These are phyloP conservation scores for Didymella keratinophila DNA, from an alignment of 2,329 filamentous ascomycete genomes.

Conservation along the genomic window DNA sequence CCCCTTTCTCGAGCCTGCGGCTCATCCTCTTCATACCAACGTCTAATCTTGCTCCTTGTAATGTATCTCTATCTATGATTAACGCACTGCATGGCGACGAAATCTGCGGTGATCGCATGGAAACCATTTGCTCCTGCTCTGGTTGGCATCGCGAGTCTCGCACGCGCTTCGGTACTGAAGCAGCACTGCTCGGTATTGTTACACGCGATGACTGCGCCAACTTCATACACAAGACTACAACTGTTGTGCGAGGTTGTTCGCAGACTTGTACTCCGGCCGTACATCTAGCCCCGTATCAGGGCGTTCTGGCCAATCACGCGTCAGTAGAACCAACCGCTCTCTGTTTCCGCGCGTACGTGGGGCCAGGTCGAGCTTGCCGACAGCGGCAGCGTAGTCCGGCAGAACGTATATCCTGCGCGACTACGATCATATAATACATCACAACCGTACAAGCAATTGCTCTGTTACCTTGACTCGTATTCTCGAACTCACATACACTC, in stretches of 20 bases:
- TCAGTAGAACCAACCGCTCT: conserved; percentile 10
- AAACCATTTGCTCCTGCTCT: not conserved
- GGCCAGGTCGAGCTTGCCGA: conserved; percentile 23
- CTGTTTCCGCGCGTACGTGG: conserved; percentile 23
- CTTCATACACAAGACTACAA: not conserved
- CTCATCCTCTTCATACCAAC: conserved; percentile 3
- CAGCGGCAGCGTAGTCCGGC: conserved; percentile 25
- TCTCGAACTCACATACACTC: conserved; percentile 1
- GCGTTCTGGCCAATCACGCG: conserved; percentile 10
- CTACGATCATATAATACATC: conserved; percentile 8
- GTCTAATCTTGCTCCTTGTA: not conserved
- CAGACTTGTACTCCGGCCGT: conserved; percentile 17
- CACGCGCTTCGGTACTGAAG: not conserved
- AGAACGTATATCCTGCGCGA: conserved; percentile 30
- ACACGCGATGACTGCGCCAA: not conserved
- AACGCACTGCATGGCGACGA: not conserved
- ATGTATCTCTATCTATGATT: not conserved
- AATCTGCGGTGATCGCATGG: not conserved
- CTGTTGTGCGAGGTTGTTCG: conserved; percentile 22
- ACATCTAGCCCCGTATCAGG: conserved; percentile 8
- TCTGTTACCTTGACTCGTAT: not conserved
- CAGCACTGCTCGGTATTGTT: not conserved
- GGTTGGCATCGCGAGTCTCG: not conserved
- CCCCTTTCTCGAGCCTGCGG: conserved; percentile 24
- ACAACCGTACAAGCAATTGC: not conserved